Conservation (phyloP, 768 basidiomycete species). For the Collybia mongolica region DNA sequence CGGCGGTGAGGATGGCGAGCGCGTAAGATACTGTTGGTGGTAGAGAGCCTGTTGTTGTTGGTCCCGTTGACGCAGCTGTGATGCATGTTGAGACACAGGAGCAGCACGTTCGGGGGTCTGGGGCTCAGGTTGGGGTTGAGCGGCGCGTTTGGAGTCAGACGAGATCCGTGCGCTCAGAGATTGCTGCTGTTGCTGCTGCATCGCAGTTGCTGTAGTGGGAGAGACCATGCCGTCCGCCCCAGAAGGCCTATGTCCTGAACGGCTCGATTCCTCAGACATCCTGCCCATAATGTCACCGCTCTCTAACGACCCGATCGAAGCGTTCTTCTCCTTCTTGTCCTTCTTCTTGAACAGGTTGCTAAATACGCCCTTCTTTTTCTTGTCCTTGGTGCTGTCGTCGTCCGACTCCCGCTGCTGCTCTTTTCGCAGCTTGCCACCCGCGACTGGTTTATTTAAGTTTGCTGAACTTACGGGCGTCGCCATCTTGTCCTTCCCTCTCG, state of each 20-base stretch:
- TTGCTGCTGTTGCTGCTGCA: conserved; percentile 54
- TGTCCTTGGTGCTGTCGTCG: conserved; percentile 37
- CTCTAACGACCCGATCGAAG: conserved; percentile 49
- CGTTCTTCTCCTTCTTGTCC: conserved; percentile 67
- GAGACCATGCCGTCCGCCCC: conserved; percentile 40
- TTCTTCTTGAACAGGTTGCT: conserved; percentile 77
- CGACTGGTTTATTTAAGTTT: conserved; percentile 24
- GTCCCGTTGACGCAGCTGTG: conserved; percentile 80
- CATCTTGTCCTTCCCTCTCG: conserved; percentile 55
- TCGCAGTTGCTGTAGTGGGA: conserved; percentile 49
- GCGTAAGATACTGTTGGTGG: conserved; percentile 84
- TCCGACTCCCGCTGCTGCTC: conserved; percentile 27
- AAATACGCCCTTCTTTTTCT: conserved; percentile 76
- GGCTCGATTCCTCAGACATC: conserved; percentile 64
- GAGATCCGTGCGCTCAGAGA: conserved; percentile 22
- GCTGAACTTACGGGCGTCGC: conserved; percentile 43
- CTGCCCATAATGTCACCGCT: conserved; percentile 41
- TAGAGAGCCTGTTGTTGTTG: conserved; percentile 88
- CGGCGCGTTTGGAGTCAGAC: conserved; percentile 25
- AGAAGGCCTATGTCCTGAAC: conserved; percentile 45
- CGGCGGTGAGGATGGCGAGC: conserved; percentile 77
- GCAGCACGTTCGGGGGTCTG: conserved; percentile 26
- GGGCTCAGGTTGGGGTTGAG: conserved; percentile 20
- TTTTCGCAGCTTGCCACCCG: conserved; percentile 44
- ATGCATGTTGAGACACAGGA: conserved; percentile 64